Percentiles rank a stretch among this genome's conserved stretches.
These are phyloP conservation scores for Chalara sp. DNA, from an alignment of 2,329 filamentous ascomycete species.

Conservation along the genomic window DNA sequence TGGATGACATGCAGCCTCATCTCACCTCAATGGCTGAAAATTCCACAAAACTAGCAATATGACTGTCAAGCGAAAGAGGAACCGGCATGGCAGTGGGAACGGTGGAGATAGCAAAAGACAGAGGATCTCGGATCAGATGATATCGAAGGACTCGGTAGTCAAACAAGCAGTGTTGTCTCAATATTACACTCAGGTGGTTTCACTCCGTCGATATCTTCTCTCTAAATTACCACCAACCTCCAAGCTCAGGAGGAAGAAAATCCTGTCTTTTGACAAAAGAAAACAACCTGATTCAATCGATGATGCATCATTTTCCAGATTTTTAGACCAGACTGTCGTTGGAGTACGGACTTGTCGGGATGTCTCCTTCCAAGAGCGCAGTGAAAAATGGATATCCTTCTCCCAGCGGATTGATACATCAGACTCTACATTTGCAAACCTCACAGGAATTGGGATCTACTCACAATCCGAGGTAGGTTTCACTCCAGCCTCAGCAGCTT, in stretches of 20 bases:
- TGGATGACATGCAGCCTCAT: too few relatives aligned
- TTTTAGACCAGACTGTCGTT: slow-evolving; percentile 26
- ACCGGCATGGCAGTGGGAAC: slow-evolving; percentile 9
- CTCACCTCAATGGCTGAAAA: too few relatives aligned
- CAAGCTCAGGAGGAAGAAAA: slow-evolving; percentile 51
- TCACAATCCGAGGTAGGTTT: slow-evolving; percentile 57
- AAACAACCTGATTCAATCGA: neutral
- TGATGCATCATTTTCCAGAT: slow-evolving; percentile 10
- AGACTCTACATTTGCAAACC: slow-evolving; percentile 42
- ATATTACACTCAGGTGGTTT: slow-evolving; percentile 60
- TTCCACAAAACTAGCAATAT: slow-evolving; percentile 19
- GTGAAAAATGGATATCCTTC: slow-evolving; percentile 52
- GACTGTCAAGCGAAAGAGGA: slow-evolving; percentile 36
- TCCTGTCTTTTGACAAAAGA: slow-evolving; percentile 33
- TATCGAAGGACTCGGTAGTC: slow-evolving; percentile 18
- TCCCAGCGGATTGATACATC: slow-evolving; percentile 57
- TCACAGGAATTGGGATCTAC: slow-evolving; percentile 36
- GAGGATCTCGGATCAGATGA: slow-evolving; percentile 8
- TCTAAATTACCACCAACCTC: slow-evolving; percentile 60
- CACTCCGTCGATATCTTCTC: slow-evolving; percentile 66
- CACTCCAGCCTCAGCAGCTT: neutral
- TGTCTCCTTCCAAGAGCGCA: slow-evolving; percentile 31
- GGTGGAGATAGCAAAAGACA: slow-evolving; percentile 23
- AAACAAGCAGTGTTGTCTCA: slow-evolving; percentile 59
- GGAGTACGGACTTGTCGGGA: slow-evolving; percentile 17